phyloP scores from a whole-genome alignment of 2,329 filamentous ascomycete genomes.

The Fusarium foetens region DNA sequence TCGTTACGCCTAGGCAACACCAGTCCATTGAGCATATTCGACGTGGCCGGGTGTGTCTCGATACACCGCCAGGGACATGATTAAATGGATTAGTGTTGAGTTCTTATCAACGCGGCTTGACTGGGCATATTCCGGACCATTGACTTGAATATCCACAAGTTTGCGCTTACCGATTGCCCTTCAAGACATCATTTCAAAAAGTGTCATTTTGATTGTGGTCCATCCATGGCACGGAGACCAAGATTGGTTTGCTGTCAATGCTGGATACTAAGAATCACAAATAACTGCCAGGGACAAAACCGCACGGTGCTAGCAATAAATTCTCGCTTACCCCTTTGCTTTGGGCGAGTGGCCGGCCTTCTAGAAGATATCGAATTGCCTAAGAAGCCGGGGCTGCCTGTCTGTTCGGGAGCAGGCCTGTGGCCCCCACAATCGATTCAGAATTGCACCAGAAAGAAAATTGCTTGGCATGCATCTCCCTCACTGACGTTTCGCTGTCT shows the following conservation, averaged over 20 bases:
- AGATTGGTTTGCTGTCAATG: neutral
- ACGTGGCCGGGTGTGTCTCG: neutral
- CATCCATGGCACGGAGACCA: conserved; percentile 8
- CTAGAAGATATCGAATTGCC: conserved; percentile 31
- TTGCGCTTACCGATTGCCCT: neutral
- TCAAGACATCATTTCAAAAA: conserved; percentile 2
- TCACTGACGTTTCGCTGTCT: neutral
- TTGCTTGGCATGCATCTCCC: conserved; percentile 14
- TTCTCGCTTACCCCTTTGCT: neutral
- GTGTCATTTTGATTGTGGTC: neutral
- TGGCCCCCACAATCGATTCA: conserved; percentile 26
- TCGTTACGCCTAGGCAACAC: neutral
- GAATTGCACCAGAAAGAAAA: neutral
- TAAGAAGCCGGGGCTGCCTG: conserved; percentile 7
- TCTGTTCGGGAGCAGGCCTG: conserved; percentile 10
- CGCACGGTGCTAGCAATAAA: neutral
- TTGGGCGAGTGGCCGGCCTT: conserved; percentile 9
- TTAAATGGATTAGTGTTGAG: neutral
- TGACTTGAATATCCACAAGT: neutral
- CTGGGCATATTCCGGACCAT: neutral
- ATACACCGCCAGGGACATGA: neutral
- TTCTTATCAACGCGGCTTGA: conserved; percentile 2
- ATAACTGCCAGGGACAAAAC: neutral
- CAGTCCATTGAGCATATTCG: neutral
- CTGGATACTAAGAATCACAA: neutral